Evolutionary conservation across 1,284 basidiomycete genomes (phyloP).

Genomic region (Trametes pubescens): DNA sequence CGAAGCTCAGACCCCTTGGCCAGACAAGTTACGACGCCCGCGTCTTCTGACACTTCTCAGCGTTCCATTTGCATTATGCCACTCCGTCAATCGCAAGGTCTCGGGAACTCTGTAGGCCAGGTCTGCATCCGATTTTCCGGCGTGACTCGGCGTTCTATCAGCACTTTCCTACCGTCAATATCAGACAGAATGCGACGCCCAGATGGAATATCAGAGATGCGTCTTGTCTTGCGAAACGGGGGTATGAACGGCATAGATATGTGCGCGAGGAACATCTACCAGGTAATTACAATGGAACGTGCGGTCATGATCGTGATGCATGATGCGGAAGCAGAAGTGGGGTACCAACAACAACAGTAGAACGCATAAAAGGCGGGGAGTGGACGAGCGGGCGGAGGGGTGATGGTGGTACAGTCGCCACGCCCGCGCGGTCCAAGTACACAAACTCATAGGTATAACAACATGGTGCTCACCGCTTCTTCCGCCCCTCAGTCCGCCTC

Average conservation of each 20-base stretch:
- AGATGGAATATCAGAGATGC: slow-evolving; percentile 14
- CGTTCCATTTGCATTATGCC: no score
- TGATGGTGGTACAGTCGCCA: slow-evolving; percentile 26
- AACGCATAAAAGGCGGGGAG: slow-evolving; percentile 1
- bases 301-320: slow-evolving; percentile 15
- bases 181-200: not conserved
- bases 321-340: slow-evolving; percentile 5
- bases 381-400: not conserved
- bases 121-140: not conserved
- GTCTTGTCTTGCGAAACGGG: slow-evolving; percentile 12
- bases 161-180: not conserved
- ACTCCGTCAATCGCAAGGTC: no score
- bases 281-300: not conserved
- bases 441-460: slow-evolving; percentile 22
- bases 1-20: not conserved
- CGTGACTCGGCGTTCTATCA: not conserved
- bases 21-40: no score
- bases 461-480: slow-evolving; percentile 18
- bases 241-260: slow-evolving; percentile 19
- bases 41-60: no score
- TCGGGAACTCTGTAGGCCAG: not conserved
- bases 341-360: not conserved
- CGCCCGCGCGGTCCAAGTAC: slow-evolving; percentile 32
- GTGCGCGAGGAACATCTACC: slow-evolving; percentile 9
- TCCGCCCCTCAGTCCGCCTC: slow-evolving; percentile 37